Base-by-base conservation (phyloP, 2,329 filamentous ascomycete genomes). In the Cordyceps farinosa region DNA sequence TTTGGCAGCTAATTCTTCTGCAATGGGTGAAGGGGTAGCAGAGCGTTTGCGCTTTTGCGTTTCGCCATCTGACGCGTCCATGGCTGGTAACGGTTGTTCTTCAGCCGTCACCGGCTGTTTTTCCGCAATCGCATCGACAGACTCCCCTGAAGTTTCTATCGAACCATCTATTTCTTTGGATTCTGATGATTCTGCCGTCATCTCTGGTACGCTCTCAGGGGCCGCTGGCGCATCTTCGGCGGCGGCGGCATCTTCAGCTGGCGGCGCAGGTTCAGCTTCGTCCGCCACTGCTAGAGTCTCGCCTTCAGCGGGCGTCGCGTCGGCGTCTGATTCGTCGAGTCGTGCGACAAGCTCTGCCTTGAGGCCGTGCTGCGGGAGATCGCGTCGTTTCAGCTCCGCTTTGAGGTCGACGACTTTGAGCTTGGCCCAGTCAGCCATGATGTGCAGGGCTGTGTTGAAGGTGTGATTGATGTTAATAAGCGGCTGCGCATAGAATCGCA, bases 391-490 rank as follows among this genome's bases (percentile, higher is more conserved):
- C 48, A 93, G 82, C 78, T 92, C 89, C 29, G 85, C 85, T 75
- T 88, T 90, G 64, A 94, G 82, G 70, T 92, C 89, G 40, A 87
- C 80, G 66, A 94, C 90, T 77, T 90, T 93, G 70, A 88, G 82
- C 75, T 78, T 82, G 65, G 74, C 76, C 78, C 82, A 86, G 68
- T 84, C 82, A 58, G 77, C 75, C 80, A 82, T 84, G 66, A 65
- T 76, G 68, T 62, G 51, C 42, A 60, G 7, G 13, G 29, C 17
- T 44, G 40, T 5, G 40, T 22, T 15, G 40, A 45, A 45, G 27
- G 9, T n/a, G 10, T 22, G 2, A 17, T 34, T 15, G 15, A 27
- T 45, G 29, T 17, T 36, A 15, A 15, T 3, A 22, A 7, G 3
- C 44, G 32, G 34, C 13, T 7, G 5, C 22, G 27, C 27, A 40